Evolutionary conservation across 345 rosid species (phyloP), one percentile per base, ranked within the genome.

Genomic region (Arabis hirsuta): DNA sequence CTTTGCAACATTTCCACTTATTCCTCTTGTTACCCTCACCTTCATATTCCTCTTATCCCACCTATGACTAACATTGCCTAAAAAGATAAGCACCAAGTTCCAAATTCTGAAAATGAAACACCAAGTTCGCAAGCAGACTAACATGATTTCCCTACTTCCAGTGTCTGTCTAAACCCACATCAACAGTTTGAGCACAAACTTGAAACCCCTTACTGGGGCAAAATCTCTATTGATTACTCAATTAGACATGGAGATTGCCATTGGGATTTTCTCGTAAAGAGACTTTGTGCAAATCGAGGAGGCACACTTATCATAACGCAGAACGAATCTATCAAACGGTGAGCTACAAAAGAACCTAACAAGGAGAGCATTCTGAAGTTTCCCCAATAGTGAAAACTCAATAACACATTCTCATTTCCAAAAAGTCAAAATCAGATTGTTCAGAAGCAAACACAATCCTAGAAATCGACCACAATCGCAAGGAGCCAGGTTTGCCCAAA

Each of bases 271-370:
- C 41, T 20, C 36, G 34, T 32, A 31, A 19, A 55, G 46, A 32
- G 13, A 43, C 7, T 47, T 36, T 22, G 46, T 45, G 46, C 16
- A 39, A 58, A 48, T 60, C 41, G 53, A 51, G 67, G 13, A 71
- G 53, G 75, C 44, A 56, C 31, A 55, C 41, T 41, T 26, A 51
- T 60, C 41, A 24, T 27, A 60, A 72, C 7, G 14, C 4, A 60
- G 32, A 41, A 34, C 26, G 44, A 71, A 53, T 19, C 39, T 9
- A 55, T 45, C 50, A n/a, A 20, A 55, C 7, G 5, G 2, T 64
- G 71, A 56, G 65, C 71, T 64, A 27, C 51, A 43, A 61, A 62
- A n/a, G 24, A 53, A 22, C 16, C 76, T 12, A 62, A 62, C 46
- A 52, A 61, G 10, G 43, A 63, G 13, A 63, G 39, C 26, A 46